Evolutionary conservation across 2,329 filamentous ascomycete genomes (phyloP), one percentile per base, ranked within the genome.

Genomic region (Epichloe elymi): DNA sequence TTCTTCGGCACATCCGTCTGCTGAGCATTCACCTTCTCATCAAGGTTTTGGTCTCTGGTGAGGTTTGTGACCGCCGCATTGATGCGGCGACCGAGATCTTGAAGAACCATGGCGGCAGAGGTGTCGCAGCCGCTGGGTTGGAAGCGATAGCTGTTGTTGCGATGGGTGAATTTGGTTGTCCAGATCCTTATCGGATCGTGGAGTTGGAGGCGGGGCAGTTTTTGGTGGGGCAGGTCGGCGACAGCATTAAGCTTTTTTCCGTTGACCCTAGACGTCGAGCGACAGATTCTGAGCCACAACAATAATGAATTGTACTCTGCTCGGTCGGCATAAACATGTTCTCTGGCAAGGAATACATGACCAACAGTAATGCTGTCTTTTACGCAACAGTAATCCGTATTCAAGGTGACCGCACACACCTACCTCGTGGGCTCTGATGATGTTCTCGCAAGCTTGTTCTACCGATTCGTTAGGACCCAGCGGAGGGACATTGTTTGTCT

Each of bases 51-150:
- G 53, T 93, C 88, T 63, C 91, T 80, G 54, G 91, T 95, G 63
- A 97, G 78, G 73, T 96, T 91, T 56, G 83, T 86, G 73, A 98
- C 87, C 63, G 93, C 93, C 76, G 88, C 82, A 73, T 96, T 97
- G 70, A 98, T 97, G 73, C 93, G 93, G 76, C 91, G 89, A 61
- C 93, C 93, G 54, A 98, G 81, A 79, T 98, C 93, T 82, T 95
- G 90, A 65, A 98, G 86, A 78, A 98, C 93, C 93, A 98, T 98
- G 66, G 63, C 55, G 53, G 23, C 35, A 23, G 10, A 46, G 44
- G 38, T 19, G 17, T 51, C 30, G 26, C 23, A 36, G 17, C n/a
- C n/a, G 50, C 45, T 43, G 35, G 11, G 36, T 40, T 48, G 17
- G 53, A 56, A 26, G 30, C 30, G 30, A 30, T 30, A 64, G 30